Evolutionary conservation across 345 rosid genomes (phyloP).

Genomic region (Rhizophora mangle): DNA sequence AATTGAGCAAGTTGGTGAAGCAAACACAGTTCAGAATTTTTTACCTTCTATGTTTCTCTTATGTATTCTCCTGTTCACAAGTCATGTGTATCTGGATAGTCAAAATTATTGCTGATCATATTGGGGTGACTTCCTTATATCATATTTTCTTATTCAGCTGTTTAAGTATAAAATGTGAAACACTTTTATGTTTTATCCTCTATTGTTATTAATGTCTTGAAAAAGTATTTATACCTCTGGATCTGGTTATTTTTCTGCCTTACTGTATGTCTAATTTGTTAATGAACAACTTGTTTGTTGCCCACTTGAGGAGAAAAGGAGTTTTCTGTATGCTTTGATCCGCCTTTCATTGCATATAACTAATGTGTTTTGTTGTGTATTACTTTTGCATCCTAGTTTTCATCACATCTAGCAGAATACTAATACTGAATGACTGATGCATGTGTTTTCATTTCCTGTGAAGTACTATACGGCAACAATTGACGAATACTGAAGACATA

Average conservation of each 20-base stretch:
- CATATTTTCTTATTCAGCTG: not conserved
- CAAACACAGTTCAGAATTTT: no score
- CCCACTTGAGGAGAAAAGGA: no score
- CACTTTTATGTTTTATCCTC: not conserved
- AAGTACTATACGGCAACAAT: constrained; percentile 84
- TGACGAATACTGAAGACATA: constrained; percentile 81
- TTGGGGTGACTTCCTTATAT: not conserved
- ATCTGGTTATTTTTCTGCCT: not conserved
- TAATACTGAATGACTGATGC: constrained; percentile 24
- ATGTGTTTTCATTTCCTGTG: constrained; percentile 27
- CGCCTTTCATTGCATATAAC: no score
- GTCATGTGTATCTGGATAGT: no score
- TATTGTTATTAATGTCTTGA: not conserved
- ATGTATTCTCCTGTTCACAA: no score
- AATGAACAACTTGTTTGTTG: no score
- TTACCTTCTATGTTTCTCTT: no score
- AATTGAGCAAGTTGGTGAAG: no score
- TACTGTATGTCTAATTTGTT: not conserved
- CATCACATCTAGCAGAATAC: constrained; percentile 4
- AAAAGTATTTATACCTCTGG: not conserved
- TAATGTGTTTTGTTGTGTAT: no score
- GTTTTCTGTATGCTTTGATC: no score
- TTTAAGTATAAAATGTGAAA: not conserved
- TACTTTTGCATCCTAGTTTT: constrained; percentile 1
- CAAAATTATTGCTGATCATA: no score